Percentiles rank a stretch among this genome's conserved stretches.
Evolutionary conservation across 2,329 filamentous ascomycete species (phyloP).

Genomic region (Zalaria obscura): DNA sequence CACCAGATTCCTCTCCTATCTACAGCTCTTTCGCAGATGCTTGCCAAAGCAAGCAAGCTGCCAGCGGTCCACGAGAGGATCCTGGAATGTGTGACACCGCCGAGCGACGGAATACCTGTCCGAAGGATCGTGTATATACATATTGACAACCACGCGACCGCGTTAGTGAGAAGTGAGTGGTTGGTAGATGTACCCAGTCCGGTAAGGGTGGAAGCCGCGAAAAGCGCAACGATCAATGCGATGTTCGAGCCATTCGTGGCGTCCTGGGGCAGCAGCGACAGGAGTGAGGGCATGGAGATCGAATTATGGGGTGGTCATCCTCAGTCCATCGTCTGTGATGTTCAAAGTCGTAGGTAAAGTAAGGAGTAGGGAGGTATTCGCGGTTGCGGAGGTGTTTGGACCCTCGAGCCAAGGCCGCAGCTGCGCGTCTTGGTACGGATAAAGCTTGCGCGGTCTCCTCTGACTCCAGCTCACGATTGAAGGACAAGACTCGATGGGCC

Average conservation of each 20-base stretch:
- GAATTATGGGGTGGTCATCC: too few species aligned
- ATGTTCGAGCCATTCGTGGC: neutral
- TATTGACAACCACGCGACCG: constrained; percentile 27
- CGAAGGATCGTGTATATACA: constrained; percentile 20
- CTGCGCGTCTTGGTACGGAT: too few species aligned
- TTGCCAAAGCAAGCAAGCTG: constrained; percentile 24
- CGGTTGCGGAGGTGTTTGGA: too few species aligned
- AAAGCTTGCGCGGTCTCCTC: too few species aligned
- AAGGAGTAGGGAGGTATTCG: too few species aligned
- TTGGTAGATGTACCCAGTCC: constrained; percentile 19
- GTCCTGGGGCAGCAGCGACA: neutral
- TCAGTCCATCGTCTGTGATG: too few species aligned
- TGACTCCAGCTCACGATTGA: too few species aligned
- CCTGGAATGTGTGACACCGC: constrained; percentile 12
- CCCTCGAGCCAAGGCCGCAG: too few species aligned
- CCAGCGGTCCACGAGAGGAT: constrained; percentile 25
- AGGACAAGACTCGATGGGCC: too few species aligned
- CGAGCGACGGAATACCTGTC: constrained; percentile 13
- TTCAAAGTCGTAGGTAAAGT: too few species aligned
- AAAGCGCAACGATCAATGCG: constrained; percentile 10
- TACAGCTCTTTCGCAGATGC: constrained; percentile 29
- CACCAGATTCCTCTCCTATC: constrained; percentile 29
- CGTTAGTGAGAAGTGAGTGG: constrained; percentile 28
- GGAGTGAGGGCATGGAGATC: neutral
- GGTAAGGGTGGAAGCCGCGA: constrained; percentile 19